phyloP scores from a whole-genome alignment of 768 basidiomycete species.

The Pilatotrama ljubarskyi region DNA sequence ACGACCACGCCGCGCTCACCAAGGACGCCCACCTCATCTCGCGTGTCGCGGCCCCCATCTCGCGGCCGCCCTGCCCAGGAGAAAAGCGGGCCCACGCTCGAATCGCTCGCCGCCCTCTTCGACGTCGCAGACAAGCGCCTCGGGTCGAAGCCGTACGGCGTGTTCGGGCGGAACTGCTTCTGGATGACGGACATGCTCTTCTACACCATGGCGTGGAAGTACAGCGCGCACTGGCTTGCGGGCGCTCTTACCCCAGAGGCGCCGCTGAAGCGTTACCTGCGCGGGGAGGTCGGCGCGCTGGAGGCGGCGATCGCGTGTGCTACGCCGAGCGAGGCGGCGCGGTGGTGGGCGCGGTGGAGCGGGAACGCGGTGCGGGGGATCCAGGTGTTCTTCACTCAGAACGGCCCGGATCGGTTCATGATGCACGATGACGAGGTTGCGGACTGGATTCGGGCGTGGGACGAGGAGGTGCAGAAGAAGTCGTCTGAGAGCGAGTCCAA shows the following conservation, averaged over 20 bases:
- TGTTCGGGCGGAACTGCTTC: slow-evolving; percentile 11
- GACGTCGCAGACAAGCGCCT: not conserved
- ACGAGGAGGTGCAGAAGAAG: not conserved
- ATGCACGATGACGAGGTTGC: slow-evolving; percentile 12
- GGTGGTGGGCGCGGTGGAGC: not conserved
- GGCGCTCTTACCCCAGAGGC: not conserved
- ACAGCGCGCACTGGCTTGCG: not conserved
- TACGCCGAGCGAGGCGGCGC: not conserved
- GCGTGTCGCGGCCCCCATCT: not conserved
- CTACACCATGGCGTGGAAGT: slow-evolving; percentile 7
- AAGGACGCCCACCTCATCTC: not conserved
- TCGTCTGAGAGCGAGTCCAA: not conserved
- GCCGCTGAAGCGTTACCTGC: slow-evolving; percentile 5
- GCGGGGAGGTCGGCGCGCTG: slow-evolving; percentile 2
- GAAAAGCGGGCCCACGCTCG: not conserved
- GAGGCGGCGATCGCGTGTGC: slow-evolving; percentile 3
- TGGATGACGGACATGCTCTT: slow-evolving; percentile 15
- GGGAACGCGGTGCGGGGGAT: not conserved
- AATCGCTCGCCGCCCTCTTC: slow-evolving; percentile 2
- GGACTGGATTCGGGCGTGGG: not conserved
- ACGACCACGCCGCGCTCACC: slow-evolving; percentile 5
- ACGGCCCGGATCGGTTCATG: not conserved
- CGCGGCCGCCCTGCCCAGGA: not conserved
- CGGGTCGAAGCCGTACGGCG: not conserved
- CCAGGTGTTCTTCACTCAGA: not conserved